A percentile compares a stretch with the other conserved stretches of the same genome.
phyloP scores from a whole-genome alignment of 2,329 filamentous ascomycete genomes.

The Pseudocercospora eumusae region DNA sequence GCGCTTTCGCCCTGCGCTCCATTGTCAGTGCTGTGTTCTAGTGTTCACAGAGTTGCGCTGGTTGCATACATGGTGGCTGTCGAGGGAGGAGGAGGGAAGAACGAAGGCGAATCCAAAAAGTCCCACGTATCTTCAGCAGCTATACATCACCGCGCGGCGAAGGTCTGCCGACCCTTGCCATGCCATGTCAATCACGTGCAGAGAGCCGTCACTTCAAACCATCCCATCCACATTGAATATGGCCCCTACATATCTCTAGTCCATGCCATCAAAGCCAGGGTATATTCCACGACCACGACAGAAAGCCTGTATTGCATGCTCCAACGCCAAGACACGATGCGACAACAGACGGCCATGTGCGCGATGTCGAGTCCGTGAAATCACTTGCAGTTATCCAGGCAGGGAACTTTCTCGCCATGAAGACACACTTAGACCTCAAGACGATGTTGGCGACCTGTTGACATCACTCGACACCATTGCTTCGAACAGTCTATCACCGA shows the following conservation, averaged over 20 bases:
- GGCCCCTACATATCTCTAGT: neutral
- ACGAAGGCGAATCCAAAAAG: slow-evolving; percentile 8
- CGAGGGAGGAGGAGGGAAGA: neutral
- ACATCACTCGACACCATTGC: neutral
- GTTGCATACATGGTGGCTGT: slow-evolving; percentile 6
- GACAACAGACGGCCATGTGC: neutral
- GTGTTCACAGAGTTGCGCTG: neutral
- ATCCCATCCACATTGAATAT: neutral
- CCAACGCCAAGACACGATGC: neutral
- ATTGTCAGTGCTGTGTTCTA: slow-evolving; percentile 10
- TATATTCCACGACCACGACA: neutral
- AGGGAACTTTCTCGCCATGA: neutral
- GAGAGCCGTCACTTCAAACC: neutral
- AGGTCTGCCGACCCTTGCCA: neutral
- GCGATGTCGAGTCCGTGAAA: neutral
- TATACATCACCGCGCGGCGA: slow-evolving; percentile 6
- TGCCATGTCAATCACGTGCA: neutral
- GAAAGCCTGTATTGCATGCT: neutral
- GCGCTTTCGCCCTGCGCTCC: slow-evolving; percentile 37
- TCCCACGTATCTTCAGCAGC: slow-evolving; percentile 14
- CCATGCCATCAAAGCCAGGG: neutral
- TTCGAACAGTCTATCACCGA: neutral
- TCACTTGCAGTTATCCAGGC: neutral
- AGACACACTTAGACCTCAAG: neutral
- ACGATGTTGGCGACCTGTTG: neutral